Evolutionary conservation across 192 early-diverging fungal species (phyloP).

Genomic region (Chytriomyces confervae): DNA sequence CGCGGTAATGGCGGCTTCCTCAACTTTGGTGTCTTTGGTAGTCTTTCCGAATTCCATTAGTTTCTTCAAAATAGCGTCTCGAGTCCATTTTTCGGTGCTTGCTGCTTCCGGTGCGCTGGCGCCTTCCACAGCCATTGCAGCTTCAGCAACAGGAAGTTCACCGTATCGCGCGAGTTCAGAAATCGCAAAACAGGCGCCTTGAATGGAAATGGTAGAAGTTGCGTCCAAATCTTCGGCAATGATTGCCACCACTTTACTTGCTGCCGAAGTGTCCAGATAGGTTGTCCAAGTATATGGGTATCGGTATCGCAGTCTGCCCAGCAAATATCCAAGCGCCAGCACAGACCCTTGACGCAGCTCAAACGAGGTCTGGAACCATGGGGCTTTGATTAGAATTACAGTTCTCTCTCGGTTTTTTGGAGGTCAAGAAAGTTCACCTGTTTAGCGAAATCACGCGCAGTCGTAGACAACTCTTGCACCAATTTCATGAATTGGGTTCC

Average conservation of each 20-base stretch:
- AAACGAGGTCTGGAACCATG: conserved; percentile 34
- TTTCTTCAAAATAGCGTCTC: conserved; percentile 47
- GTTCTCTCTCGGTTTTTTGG: too few species aligned
- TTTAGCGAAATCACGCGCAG: conserved; percentile 52
- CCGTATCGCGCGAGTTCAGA: conserved; percentile 75
- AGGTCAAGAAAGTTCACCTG: conserved; percentile 37
- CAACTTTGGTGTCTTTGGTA: conserved; percentile 73
- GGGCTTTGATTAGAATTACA: too few species aligned
- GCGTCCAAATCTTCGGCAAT: conserved; percentile 61
- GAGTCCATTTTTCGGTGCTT: conserved; percentile 25
- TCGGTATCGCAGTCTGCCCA: conserved; percentile 68
- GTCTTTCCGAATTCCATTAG: conserved; percentile 59
- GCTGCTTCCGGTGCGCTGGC: neutral
- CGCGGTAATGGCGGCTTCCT: conserved; percentile 73
- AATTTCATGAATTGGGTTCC: conserved; percentile 44
- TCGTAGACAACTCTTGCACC: conserved; percentile 42
- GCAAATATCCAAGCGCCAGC: conserved; percentile 72
- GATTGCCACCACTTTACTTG: conserved; percentile 33
- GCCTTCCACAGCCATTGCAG: conserved; percentile 34
- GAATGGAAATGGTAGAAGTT: conserved; percentile 56
- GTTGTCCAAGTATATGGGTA: conserved; percentile 45
- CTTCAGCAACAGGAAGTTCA: conserved; percentile 44
- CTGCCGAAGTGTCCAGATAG: conserved; percentile 41
- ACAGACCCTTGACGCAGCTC: conserved; percentile 73
- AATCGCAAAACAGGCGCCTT: conserved; percentile 71